Percentiles rank a stretch among this genome's conserved stretches.
phyloP scores from a whole-genome alignment of 371 early-diverging fungal species.

The Dinochytrium kinnereticum region DNA sequence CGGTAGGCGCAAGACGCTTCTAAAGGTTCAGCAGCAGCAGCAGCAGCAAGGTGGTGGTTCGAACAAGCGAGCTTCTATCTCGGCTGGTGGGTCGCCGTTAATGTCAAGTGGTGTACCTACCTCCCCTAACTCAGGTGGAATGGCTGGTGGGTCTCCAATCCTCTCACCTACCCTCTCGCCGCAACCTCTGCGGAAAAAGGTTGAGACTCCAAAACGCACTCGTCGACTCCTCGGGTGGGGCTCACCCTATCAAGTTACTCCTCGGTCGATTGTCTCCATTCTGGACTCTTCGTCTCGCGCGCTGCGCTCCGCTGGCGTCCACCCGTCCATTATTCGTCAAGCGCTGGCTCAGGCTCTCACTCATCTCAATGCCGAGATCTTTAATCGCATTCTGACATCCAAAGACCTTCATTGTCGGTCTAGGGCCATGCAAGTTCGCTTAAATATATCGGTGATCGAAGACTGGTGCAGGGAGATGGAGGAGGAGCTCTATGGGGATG shows the following conservation, averaged over 20 bases:
- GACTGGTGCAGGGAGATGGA: conserved; percentile 76
- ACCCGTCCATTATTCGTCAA: conserved; percentile 72
- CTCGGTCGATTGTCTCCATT: conserved; percentile 66
- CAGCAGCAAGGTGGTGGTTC: too few relatives aligned
- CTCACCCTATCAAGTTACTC: conserved; percentile 46
- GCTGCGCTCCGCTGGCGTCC: conserved; percentile 67
- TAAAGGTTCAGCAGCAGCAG: conserved; percentile 6
- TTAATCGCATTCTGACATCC: conserved; percentile 77
- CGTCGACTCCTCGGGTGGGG: not conserved
- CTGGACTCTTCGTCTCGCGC: conserved; percentile 65
- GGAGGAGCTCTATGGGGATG: not conserved
- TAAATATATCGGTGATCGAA: conserved; percentile 79
- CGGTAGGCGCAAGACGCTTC: conserved; percentile 7
- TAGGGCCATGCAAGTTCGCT: conserved; percentile 81
- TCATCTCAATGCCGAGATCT: conserved; percentile 74
- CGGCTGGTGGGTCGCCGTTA: not conserved
- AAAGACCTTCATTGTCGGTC: conserved; percentile 77
- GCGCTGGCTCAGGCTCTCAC: conserved; percentile 75
- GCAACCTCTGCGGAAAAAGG: not conserved
- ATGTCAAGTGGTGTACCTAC: not conserved
- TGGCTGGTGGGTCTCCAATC: not conserved
- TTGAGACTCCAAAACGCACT: too few relatives aligned
- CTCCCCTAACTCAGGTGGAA: not conserved
- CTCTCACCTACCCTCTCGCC: conserved; percentile 8
- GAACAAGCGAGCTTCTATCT: too few relatives aligned